Conservation (phyloP, 371 early-diverging fungal species). For the Phascolomyces articulosus region DNA sequence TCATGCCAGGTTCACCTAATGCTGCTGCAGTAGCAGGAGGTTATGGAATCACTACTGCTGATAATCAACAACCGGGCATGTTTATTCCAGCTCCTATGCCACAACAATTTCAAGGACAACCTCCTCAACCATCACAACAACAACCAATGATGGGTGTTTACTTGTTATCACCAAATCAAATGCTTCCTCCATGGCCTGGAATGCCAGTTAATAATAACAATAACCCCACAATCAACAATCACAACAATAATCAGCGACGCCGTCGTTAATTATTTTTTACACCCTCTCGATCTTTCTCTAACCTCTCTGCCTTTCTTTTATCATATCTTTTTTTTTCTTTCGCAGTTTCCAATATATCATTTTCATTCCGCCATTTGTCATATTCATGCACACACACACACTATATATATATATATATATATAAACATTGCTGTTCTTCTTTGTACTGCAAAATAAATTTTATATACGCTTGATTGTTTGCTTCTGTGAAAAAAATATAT, state of each 20-base stretch:
- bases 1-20: neutral
- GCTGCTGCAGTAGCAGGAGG: neutral
- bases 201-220: slow-evolving; percentile 3
- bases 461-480: neutral
- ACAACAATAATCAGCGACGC: slow-evolving; percentile 10
- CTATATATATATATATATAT: neutral
- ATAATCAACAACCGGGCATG: slow-evolving; percentile 15
- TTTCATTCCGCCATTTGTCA: neutral
- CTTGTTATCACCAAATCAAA: neutral
- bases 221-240: neutral
- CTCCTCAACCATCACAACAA: slow-evolving; percentile 1
- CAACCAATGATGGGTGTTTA: neutral
- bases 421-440: neutral
- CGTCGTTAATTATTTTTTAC: neutral
- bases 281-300: neutral
- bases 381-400: neutral
- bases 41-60: slow-evolving; percentile 8
- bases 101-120: neutral
- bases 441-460: neutral
- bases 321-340: neutral
- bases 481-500: neutral
- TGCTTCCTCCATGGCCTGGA: slow-evolving; percentile 14
- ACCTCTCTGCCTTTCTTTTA: neutral
- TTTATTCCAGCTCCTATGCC: neutral
- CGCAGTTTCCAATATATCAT: neutral